Percentiles rank a stretch among this genome's conserved stretches.
Evolutionary conservation across 108 stramenopile genomes (phyloP).

Genomic region (Halocafeteria seosinensis): DNA sequence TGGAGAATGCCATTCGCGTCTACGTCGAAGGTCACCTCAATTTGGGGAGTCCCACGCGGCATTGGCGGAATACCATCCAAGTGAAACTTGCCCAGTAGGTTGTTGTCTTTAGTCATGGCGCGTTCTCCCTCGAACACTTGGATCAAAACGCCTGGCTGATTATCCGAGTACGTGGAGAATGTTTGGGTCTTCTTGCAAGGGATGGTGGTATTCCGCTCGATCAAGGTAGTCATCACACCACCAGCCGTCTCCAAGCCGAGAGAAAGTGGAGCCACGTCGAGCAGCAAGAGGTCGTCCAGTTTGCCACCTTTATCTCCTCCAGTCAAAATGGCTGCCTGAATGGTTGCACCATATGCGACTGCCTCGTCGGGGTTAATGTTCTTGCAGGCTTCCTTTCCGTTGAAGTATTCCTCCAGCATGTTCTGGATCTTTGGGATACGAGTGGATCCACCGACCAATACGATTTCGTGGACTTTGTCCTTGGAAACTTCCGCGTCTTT

Average conservation of each 20-base stretch:
- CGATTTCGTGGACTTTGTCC: too few species aligned
- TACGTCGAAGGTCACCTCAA: too few species aligned
- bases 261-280: slow-evolving; percentile 66
- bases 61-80: slow-evolving; percentile 74
- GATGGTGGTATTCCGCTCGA: slow-evolving; percentile 74
- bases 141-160: slow-evolving; percentile 74
- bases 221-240: slow-evolving; percentile 81
- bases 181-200: slow-evolving; percentile 78
- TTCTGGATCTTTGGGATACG: too few species aligned
- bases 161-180: slow-evolving; percentile 82
- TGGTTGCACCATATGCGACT: too few species aligned
- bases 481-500: too few species aligned
- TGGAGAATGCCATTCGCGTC: slow-evolving; percentile 83
- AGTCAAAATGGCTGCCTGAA: too few species aligned
- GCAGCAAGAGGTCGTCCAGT: slow-evolving; percentile 45
- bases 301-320: too few species aligned
- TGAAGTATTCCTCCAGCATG: too few species aligned
- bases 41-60: slow-evolving; percentile 77
- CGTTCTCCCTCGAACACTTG: slow-evolving; percentile 89
- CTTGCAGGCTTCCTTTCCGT: too few species aligned
- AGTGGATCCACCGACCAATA: too few species aligned
- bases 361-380: too few species aligned
- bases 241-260: slow-evolving; percentile 85
- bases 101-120: slow-evolving; percentile 74
- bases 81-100: slow-evolving; percentile 70